Evolutionary conservation across 225 moss, liverwort and hornwort genomes (phyloP).

Genomic region (Neckera pumila): DNA sequence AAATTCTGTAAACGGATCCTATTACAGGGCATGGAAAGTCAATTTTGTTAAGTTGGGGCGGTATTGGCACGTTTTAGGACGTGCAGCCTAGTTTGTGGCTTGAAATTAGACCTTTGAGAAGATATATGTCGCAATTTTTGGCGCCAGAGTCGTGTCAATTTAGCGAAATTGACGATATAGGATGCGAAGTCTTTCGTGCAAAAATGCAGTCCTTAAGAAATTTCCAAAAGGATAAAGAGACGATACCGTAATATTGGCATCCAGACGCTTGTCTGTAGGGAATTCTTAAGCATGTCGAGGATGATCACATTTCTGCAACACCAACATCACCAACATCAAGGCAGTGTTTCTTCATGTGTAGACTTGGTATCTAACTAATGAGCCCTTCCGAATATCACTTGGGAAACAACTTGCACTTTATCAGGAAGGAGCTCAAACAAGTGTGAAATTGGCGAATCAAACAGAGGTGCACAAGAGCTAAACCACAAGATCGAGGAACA

Average conservation of each 20-base stretch:
- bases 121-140: not conserved
- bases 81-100: no score
- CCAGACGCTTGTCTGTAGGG: conserved; percentile 18
- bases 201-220: not conserved
- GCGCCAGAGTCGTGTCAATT: not conserved
- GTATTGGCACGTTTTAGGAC: not conserved
- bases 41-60: not conserved
- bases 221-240: not conserved
- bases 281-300: conserved; percentile 42
- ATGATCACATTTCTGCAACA: conserved; percentile 14
- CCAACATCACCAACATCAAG: not conserved
- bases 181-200: not conserved
- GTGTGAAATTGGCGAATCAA: not conserved
- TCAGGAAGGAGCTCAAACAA: not conserved
- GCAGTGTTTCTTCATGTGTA: not conserved
- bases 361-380: not conserved
- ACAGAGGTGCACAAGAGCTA: not conserved
- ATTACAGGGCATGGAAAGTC: not conserved
- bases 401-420: not conserved
- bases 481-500: not conserved
- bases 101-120: not conserved
- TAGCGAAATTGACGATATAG: not conserved
- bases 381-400: not conserved
- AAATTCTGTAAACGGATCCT: not conserved
- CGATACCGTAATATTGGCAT: conserved; percentile 37